These are phyloP conservation scores for Lepiota venenata DNA, from an alignment of 768 basidiomycete species.

Conservation along the genomic window DNA sequence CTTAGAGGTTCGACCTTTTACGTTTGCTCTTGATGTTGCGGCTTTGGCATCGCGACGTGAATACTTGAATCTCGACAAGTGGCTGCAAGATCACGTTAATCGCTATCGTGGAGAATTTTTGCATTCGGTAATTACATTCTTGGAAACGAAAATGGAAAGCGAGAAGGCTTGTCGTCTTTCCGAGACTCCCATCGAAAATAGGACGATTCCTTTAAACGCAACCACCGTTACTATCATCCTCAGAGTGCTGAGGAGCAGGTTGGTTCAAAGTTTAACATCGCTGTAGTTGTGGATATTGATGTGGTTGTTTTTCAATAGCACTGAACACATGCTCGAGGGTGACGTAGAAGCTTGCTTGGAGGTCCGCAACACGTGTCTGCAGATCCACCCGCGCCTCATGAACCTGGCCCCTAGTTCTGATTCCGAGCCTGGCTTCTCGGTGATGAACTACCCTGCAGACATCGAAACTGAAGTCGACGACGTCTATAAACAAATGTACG, in stretches of 20 bases:
- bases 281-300: neutral
- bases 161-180: slow-evolving; percentile 77
- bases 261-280: slow-evolving; percentile 22
- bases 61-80: slow-evolving; percentile 94
- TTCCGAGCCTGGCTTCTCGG: slow-evolving; percentile 86
- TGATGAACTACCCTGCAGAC: slow-evolving; percentile 83
- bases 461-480: slow-evolving; percentile 92
- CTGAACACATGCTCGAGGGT: slow-evolving; percentile 67
- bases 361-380: slow-evolving; percentile 89
- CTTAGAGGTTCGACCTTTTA: slow-evolving; percentile 84
- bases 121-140: slow-evolving; percentile 81
- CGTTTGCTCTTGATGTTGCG: slow-evolving; percentile 91
- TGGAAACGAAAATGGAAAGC: slow-evolving; percentile 90
- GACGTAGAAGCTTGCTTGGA: slow-evolving; percentile 88
- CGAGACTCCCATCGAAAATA: slow-evolving; percentile 72
- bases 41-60: slow-evolving; percentile 90
- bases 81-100: slow-evolving; percentile 86
- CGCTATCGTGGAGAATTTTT: slow-evolving; percentile 84
- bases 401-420: slow-evolving; percentile 85
- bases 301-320: slow-evolving; percentile 35
- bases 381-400: slow-evolving; percentile 96
- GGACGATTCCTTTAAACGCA: slow-evolving; percentile 85
- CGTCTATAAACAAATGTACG: slow-evolving; percentile 98
- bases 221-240: slow-evolving; percentile 91
- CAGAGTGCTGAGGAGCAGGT: slow-evolving; percentile 84